A percentile compares a stretch with the other conserved stretches of the same genome.
phyloP scores from a whole-genome alignment of 768 basidiomycete species.

The Termitomyces sp. region DNA sequence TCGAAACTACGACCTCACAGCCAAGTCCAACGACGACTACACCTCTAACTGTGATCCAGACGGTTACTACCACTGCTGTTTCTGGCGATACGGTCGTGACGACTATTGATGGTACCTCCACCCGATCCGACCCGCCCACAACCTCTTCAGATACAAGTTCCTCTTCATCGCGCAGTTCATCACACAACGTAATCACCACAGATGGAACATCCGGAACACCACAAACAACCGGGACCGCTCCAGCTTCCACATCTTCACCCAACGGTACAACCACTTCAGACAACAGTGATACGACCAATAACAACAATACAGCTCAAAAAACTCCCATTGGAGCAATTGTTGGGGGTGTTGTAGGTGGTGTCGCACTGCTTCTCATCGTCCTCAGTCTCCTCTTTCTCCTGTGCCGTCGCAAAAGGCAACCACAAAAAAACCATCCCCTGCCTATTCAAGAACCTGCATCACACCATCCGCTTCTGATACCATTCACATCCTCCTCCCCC shows the following conservation, averaged over 20 bases:
- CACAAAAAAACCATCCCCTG: neutral
- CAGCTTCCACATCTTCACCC: neutral
- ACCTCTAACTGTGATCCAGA: neutral
- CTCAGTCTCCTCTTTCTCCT: neutral
- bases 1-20: neutral
- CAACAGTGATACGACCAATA: neutral
- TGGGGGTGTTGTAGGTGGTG: neutral
- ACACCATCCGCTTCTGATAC: neutral
- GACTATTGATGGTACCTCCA: too few relatives aligned
- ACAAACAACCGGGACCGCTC: too few relatives aligned
- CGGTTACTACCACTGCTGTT: neutral
- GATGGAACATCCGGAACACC: neutral
- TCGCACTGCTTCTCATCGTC: neutral
- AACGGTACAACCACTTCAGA: neutral
- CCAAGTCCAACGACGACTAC: neutral
- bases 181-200: too few relatives aligned
- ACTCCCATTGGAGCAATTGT: neutral
- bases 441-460: neutral
- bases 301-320: neutral
- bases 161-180: neutral
- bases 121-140: neutral
- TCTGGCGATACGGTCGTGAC: neutral
- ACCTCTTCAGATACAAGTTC: neutral
- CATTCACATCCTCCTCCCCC: neutral
- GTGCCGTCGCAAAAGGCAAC: neutral